Base-by-base conservation (phyloP, 2,329 filamentous ascomycete species). In the Penicillium sp. region DNA sequence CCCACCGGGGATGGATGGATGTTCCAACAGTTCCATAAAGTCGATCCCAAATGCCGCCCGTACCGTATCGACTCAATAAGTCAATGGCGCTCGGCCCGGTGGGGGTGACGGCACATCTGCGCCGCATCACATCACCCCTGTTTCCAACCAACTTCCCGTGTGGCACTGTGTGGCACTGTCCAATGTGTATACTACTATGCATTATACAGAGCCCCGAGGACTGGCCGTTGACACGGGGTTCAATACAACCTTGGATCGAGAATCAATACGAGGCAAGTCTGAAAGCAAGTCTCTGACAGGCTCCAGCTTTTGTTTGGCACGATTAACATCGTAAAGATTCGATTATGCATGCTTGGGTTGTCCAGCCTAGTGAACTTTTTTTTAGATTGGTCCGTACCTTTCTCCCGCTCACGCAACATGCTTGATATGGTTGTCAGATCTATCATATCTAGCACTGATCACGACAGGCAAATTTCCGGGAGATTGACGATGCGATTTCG, bases 11-110 rank as follows among this genome's bases (percentile, higher is more conserved):
- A 6, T 45, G 45, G 37, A 56, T 50, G 54, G 37, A 35, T 12
- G 28, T 12, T 35, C 38, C 38, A 22, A n/a, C n/a, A 14, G 6
- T 49, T 4, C 25, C 25, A 49, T 6, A 41, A 28, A 14, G 15
- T 25, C 28, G 47, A 56, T 43, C 54, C 25, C 45, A 11, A 49
- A 25, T 49, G 37, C 45, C 54, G 54, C 43, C 54, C 28, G 31
- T 11, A 12, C 54, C 39, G 31, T 11, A 12, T 42, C 11, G 38
- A n/a, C 51, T 39, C 6, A 28, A 22, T 20, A 3, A 22, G 22
- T 22, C 22, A 22, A 38, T 38, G 25, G 37, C 47, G 54, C 47
- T 35, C 38, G 37, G 54, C 49, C 49, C 20, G 37, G 47, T 31
- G 43, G 43, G 45, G 38, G 38, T 51, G 38, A 51, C 47, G 47